Percentiles rank a stretch among this genome's conserved stretches.
Evolutionary conservation across 495 filamentous ascomycete genomes (phyloP).

Genomic region (Cercophora newfieldiana): DNA sequence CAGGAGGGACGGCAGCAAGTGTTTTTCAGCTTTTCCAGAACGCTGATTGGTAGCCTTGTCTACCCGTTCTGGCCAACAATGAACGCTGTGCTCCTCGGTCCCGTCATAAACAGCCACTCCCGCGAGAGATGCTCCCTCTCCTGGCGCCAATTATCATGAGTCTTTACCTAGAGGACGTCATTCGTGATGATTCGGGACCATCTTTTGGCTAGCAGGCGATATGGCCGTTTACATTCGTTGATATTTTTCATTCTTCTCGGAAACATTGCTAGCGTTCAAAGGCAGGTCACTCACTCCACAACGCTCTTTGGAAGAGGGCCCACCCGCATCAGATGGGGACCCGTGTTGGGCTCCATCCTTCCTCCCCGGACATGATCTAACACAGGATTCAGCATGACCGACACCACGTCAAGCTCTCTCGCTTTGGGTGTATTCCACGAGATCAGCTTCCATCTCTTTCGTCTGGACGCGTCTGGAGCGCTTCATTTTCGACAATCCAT

Average conservation of each 20-base stretch:
- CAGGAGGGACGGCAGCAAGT: background rate
- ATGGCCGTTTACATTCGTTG: background rate
- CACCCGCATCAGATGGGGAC: too few species aligned
- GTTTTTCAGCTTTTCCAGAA: background rate
- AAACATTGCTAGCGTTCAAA: too few species aligned
- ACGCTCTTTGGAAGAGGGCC: too few species aligned
- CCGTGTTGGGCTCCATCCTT: too few species aligned
- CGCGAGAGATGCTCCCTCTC: background rate
- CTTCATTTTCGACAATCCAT: background rate
- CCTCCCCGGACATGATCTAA: background rate
- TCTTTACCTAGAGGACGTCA: background rate
- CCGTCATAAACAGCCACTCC: background rate
- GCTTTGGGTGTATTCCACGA: background rate
- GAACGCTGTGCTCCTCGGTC: background rate
- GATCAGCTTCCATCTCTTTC: constrained; percentile 1
- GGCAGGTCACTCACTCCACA: background rate
- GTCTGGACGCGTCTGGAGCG: background rate
- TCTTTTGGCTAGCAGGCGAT: background rate
- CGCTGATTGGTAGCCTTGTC: background rate
- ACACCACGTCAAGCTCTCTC: background rate
- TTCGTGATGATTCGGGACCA: background rate
- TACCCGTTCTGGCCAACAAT: too few species aligned
- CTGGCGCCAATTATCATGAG: background rate
- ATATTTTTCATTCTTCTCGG: background rate
- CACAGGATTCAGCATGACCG: background rate